Evolutionary conservation across 176 grass and related monocot species (phyloP).

Genomic region (Eleusine indica): DNA sequence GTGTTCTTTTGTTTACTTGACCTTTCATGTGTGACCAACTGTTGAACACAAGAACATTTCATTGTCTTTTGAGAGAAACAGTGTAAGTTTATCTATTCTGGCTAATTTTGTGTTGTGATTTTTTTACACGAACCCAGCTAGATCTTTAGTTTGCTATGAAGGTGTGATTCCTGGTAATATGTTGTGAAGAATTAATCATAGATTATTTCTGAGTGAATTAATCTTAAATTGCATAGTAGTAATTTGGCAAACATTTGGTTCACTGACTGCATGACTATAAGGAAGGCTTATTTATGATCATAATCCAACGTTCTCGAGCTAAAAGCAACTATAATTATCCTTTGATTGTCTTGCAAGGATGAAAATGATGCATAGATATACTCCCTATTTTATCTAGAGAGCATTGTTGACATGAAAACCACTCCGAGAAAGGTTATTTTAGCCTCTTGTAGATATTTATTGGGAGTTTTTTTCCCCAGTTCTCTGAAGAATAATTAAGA

Average conservation of each 20-base stretch:
- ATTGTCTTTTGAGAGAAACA: neutral
- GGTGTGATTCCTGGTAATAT: neutral
- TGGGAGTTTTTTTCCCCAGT: neutral
- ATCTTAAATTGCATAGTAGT: neutral
- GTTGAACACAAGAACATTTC: neutral
- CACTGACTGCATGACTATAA: neutral
- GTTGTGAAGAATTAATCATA: neutral
- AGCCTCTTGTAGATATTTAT: constrained; percentile 1
- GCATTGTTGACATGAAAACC: neutral
- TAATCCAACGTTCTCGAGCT: neutral
- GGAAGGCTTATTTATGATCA: neutral
- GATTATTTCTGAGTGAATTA: neutral
- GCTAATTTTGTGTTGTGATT: neutral
- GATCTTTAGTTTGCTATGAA: neutral
- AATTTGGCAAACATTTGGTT: neutral
- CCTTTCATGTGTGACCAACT: neutral
- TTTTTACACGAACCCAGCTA: neutral
- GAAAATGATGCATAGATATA: neutral
- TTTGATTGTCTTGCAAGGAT: neutral
- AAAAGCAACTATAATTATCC: neutral
- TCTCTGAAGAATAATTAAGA: neutral
- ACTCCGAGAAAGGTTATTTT: neutral
- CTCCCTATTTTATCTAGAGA: neutral
- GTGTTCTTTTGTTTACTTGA: neutral
- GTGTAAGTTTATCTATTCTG: neutral